phyloP scores from a whole-genome alignment of 2,329 filamentous ascomycete species.

The Trichoderma aggressivum region DNA sequence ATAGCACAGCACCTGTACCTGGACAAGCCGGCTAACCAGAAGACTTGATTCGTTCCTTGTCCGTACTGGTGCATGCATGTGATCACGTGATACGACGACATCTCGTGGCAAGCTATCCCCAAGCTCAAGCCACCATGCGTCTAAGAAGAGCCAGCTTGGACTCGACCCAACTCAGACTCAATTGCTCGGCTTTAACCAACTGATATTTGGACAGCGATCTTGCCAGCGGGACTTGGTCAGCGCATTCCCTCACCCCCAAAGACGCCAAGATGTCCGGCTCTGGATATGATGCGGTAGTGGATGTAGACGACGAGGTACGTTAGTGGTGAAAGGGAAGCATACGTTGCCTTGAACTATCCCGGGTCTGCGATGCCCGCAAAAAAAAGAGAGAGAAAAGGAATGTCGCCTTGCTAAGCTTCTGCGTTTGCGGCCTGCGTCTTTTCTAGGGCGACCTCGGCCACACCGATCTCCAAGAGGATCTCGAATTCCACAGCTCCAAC shows the following conservation, averaged over 20 bases:
- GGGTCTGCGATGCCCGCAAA: background rate
- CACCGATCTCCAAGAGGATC: conserved; percentile 96
- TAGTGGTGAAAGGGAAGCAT: background rate
- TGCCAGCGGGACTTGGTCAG: background rate
- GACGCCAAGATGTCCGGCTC: conserved; percentile 65
- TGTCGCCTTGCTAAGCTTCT: conserved; percentile 14
- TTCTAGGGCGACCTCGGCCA: conserved; percentile 92
- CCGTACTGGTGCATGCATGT: background rate
- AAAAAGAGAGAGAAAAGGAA: too few relatives aligned
- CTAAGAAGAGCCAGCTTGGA: background rate
- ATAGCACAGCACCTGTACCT: background rate
- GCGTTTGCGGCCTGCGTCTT: background rate
- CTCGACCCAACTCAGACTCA: background rate
- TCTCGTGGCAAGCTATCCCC: conserved; percentile 4
- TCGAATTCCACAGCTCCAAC: conserved; percentile 95
- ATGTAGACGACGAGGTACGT: conserved; percentile 87
- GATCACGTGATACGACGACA: conserved; percentile 12
- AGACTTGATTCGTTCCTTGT: background rate
- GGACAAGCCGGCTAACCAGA: background rate
- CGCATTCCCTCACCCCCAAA: background rate
- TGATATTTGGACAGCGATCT: background rate
- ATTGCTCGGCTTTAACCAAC: background rate
- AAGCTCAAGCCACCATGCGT: conserved; percentile 3
- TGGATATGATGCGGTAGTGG: conserved; percentile 96
- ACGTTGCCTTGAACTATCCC: background rate